Percentiles rank a stretch among this genome's conserved stretches.
Evolutionary conservation across 2,329 filamentous ascomycete genomes (phyloP).

Genomic region (Parastagonospora avenae): DNA sequence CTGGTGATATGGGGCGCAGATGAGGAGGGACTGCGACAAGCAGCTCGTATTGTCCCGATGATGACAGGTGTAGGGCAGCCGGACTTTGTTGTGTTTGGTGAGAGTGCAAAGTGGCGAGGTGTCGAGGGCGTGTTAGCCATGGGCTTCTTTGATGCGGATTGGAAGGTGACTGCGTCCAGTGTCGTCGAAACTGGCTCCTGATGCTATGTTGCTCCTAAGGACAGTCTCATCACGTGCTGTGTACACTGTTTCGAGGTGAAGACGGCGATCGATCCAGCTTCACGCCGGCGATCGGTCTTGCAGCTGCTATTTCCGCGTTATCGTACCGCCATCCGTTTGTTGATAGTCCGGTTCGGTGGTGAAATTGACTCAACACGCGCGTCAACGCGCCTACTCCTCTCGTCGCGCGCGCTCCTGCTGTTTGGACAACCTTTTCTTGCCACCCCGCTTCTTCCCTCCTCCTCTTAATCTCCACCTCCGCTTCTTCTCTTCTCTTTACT

Average conservation of each 20-base stretch:
- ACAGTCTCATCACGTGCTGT: too few relatives aligned
- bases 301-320: too few relatives aligned
- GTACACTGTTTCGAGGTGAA: too few relatives aligned
- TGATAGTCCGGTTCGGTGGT: conserved; percentile 12
- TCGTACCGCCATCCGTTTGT: not conserved
- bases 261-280: too few relatives aligned
- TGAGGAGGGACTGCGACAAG: conserved; percentile 53
- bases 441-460: conserved; percentile 18
- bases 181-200: conserved; percentile 35
- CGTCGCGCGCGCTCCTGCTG: conserved; percentile 11
- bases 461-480: not conserved
- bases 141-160: conserved; percentile 61
- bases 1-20: conserved; percentile 63
- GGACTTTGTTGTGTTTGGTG: conserved; percentile 59
- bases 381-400: conserved; percentile 16
- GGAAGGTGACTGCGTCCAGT: conserved; percentile 57
- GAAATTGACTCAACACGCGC: conserved; percentile 1
- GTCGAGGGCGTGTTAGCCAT: conserved; percentile 58
- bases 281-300: too few relatives aligned
- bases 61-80: conserved; percentile 63
- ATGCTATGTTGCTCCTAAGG: not conserved
- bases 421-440: not conserved
- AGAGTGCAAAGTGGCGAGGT: conserved; percentile 56
- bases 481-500: conserved; percentile 10
- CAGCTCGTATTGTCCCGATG: conserved; percentile 60